Conservation (phyloP, 306 rosid species). For the Prunus persica region DNA sequence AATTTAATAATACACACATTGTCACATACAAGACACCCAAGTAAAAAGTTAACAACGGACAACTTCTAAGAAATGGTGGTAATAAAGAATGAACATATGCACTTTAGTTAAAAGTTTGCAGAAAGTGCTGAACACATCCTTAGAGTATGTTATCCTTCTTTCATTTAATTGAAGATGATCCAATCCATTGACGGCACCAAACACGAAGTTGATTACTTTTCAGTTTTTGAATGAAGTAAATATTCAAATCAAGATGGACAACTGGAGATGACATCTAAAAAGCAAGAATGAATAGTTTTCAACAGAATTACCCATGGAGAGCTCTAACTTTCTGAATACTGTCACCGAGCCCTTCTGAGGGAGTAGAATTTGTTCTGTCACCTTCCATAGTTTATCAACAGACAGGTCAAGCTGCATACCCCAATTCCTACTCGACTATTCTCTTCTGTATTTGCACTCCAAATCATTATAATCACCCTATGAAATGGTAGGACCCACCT, state of each 20-base stretch:
- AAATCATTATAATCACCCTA: slow-evolving; percentile 61
- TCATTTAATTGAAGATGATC: background rate
- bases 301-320: slow-evolving; percentile 59
- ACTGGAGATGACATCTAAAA: slow-evolving; percentile 6
- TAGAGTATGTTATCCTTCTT: background rate
- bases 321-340: slow-evolving; percentile 56
- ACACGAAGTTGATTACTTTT: slow-evolving; percentile 3
- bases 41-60: background rate
- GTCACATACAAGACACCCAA: background rate
- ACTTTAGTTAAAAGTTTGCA: background rate
- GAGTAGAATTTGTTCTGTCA: slow-evolving; percentile 44
- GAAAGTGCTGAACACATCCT: background rate
- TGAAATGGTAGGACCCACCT: slow-evolving; percentile 29
- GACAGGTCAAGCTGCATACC: slow-evolving; percentile 39
- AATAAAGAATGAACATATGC: background rate
- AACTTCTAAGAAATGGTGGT: background rate
- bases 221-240: background rate
- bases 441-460: slow-evolving; percentile 46
- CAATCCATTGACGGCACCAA: slow-evolving; percentile 1
- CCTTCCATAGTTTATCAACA: slow-evolving; percentile 61
- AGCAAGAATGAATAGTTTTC: background rate
- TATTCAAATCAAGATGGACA: background rate
- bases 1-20: background rate
- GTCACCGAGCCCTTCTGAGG: slow-evolving; percentile 42
- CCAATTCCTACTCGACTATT: slow-evolving; percentile 47